Conservation (phyloP, 768 basidiomycete genomes). For the Gyrodon lividus region DNA sequence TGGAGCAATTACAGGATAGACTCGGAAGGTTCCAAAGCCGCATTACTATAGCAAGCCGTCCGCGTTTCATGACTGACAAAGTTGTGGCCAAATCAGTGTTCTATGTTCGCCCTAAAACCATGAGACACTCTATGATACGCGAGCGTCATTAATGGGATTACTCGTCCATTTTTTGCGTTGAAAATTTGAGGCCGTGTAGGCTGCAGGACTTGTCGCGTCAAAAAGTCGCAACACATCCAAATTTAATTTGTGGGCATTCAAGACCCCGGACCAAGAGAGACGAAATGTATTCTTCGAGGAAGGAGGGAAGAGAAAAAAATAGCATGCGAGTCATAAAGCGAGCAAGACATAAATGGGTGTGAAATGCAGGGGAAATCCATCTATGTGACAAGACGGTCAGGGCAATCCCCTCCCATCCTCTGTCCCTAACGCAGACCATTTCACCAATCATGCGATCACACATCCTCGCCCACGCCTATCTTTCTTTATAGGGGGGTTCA, state of each 20-base stretch:
- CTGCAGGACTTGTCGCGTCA: neutral
- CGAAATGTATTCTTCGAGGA: constrained; percentile 39
- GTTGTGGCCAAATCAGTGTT: neutral
- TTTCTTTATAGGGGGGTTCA: constrained; percentile 74
- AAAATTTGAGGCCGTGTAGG: neutral
- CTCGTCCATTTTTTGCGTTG: neutral
- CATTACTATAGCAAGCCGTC: too few species aligned
- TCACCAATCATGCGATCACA: constrained; percentile 64
- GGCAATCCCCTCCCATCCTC: constrained; percentile 12
- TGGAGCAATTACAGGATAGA: neutral
- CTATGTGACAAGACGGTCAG: constrained; percentile 26
- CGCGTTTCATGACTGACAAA: too few species aligned
- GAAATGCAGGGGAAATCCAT: constrained; percentile 43
- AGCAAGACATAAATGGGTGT: constrained; percentile 70
- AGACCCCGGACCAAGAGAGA: constrained; percentile 32
- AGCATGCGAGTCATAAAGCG: constrained; percentile 64
- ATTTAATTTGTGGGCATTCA: constrained; percentile 2
- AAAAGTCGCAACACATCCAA: neutral
- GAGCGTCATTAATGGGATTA: too few species aligned
- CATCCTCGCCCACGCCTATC: constrained; percentile 49
- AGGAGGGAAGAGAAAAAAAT: constrained; percentile 28
- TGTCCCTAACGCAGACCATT: constrained; percentile 18
- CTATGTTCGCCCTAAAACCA: too few species aligned
- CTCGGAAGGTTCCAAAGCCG: too few species aligned
- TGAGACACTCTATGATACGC: too few species aligned